Base-by-base conservation (phyloP, 2,329 filamentous ascomycete genomes). In the Orbilia javanica region DNA sequence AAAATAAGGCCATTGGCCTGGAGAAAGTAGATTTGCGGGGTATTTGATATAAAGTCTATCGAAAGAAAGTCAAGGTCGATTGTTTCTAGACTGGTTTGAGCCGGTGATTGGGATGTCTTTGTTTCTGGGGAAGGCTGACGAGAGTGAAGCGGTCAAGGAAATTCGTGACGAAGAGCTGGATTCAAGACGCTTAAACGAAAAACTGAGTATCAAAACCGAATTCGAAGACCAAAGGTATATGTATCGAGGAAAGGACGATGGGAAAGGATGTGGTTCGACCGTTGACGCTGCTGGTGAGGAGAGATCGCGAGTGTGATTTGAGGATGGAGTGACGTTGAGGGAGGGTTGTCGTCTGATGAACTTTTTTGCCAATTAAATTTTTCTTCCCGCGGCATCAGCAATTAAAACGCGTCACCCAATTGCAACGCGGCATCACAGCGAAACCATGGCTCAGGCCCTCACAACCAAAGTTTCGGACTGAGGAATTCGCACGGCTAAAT, bases 371-470 rank as follows among this genome's bases (percentile, higher is more conserved):
- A 36, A 46, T 55, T 46, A 55, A 57, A 57, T 48, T 69, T 67
- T 69, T 60, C 55, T 60, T 60, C 15, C 55, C 22, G 15, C 34
- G 25, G 48, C 20, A 42, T 31, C 65, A 44, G 36, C 36, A 42
- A 34, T 27, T n/a, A 62, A 66, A 70, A 77, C 73, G 73, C 73
- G 73, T 77, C 66, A 63, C 57, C 50, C 69, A 50, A 46, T 22
- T 20, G 42, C 42, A 76, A 70, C 73, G 73, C 73, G 73, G 73
- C 46, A 22, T 36, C 13, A 63, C 27, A 27, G 31, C 27, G 25
- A 25, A 29, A 48, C 66, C 27, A 39, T 27, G n/a, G 48, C 44
- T 60, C 53, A 60, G 36, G 52, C 15, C 48, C 31, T 52, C 34
- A 53, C 29, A 29, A 11, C 39, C 13, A 64, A 20, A 5, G 29